Percentiles rank a stretch among this genome's conserved stretches.
Evolutionary conservation across 805 yeast species (phyloP).

Genomic region (Barnettozyma wickerhamii): DNA sequence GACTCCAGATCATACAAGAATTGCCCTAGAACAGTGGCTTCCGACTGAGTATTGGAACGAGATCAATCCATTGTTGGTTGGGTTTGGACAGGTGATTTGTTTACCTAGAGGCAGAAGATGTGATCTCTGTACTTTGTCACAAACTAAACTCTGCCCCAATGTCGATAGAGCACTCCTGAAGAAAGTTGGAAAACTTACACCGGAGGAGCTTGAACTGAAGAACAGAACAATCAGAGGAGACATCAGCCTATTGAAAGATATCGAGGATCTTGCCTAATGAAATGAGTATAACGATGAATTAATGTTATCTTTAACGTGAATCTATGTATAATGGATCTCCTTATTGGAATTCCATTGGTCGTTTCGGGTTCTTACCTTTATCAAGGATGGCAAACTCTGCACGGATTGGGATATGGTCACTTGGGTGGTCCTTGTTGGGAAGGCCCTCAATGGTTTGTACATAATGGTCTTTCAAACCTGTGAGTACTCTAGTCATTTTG

Average conservation of each 20-base stretch:
- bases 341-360: no score
- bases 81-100: conserved; percentile 90
- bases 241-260: conserved; percentile 33
- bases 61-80: conserved; percentile 82
- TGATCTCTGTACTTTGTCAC: conserved; percentile 59
- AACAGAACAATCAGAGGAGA: conserved; percentile 39
- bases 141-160: conserved; percentile 51
- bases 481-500: conserved; percentile 40
- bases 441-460: conserved; percentile 35
- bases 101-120: conserved; percentile 67
- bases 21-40: conserved; percentile 67
- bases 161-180: conserved; percentile 44
- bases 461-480: conserved; percentile 41
- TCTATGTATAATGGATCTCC: no score
- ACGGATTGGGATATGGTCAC: conserved; percentile 25
- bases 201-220: conserved; percentile 17
- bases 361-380: conserved; percentile 17
- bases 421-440: conserved; percentile 57
- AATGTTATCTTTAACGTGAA: no score
- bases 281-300: conserved; percentile 9
- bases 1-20: conserved; percentile 75
- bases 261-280: conserved; percentile 35
- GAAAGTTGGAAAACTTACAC: conserved; percentile 24
- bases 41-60: conserved; percentile 75
- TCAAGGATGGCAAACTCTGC: conserved; percentile 21